A percentile compares a stretch with the other conserved stretches of the same genome.
Conservation (phyloP, 148 eudicot genomes). For the Chenopodium suecicum region DNA sequence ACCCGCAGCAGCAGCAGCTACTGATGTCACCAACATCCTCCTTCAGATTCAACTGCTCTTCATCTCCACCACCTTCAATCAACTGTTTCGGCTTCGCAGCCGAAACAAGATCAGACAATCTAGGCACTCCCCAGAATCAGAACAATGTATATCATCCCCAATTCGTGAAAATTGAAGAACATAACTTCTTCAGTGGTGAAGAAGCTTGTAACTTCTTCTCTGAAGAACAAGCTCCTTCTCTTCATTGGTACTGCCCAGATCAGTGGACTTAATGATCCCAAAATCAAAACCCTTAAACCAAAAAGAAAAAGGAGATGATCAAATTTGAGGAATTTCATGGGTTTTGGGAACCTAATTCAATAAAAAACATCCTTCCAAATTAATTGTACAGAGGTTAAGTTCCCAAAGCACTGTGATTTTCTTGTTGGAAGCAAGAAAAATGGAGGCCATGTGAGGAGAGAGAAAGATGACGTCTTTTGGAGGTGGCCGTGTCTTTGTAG, state of each 20-base stretch:
- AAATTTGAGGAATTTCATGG: conserved; percentile 16
- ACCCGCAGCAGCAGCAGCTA: conserved; percentile 32
- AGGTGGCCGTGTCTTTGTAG: neutral
- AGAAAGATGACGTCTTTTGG: conserved; percentile 14
- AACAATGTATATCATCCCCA: conserved; percentile 49
- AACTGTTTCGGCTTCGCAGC: conserved; percentile 35
- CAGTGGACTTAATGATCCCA: conserved; percentile 44
- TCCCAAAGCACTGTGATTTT: conserved; percentile 18
- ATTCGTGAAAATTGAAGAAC: conserved; percentile 83
- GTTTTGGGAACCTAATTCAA: neutral
- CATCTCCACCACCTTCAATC: conserved; percentile 22
- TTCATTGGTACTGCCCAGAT: conserved; percentile 57
- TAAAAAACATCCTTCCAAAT: conserved; percentile 19
- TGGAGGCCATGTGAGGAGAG: conserved; percentile 8
- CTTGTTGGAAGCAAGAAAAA: conserved; percentile 12
- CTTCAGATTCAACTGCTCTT: conserved; percentile 7
- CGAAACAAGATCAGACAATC: conserved; percentile 31
- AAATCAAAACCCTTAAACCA: neutral
- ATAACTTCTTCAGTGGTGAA: conserved; percentile 76
- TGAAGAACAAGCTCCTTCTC: conserved; percentile 71
- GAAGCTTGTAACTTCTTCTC: conserved; percentile 80
- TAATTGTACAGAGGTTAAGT: conserved; percentile 26
- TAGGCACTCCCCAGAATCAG: conserved; percentile 27
- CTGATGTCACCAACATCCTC: conserved; percentile 27
- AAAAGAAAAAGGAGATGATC: too few relatives aligned